These are phyloP conservation scores for Glomus cerebriforme DNA, from an alignment of 192 early-diverging fungal genomes.

Conservation along the genomic window DNA sequence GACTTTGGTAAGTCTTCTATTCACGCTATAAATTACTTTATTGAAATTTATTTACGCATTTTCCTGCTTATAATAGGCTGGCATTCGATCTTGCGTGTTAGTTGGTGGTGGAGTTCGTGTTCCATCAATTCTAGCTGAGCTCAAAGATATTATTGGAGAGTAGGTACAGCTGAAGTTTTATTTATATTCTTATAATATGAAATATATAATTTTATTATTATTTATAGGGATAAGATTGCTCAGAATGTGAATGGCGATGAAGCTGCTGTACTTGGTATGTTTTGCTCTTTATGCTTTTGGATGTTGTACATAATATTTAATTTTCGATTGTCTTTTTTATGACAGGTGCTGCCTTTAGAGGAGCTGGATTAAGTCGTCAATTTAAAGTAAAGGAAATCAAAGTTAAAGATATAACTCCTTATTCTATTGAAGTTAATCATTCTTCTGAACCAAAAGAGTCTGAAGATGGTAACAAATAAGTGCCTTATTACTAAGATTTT, in stretches of 20 bases:
- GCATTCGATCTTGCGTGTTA: constrained; percentile 87
- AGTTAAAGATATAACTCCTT: constrained; percentile 79
- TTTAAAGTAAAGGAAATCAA: constrained; percentile 85
- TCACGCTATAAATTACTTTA: constrained; percentile 5
- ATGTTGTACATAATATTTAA: not conserved
- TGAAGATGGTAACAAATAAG: constrained; percentile 22
- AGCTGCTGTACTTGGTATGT: constrained; percentile 79
- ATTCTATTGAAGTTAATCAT: constrained; percentile 69
- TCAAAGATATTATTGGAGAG: constrained; percentile 73
- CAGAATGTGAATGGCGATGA: constrained; percentile 96
- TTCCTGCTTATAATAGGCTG: constrained; percentile 37
- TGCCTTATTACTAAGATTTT: not conserved
- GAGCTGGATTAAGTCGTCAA: constrained; percentile 80
- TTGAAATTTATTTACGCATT: constrained; percentile 12
- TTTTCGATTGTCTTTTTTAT: not conserved
- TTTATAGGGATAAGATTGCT: constrained; percentile 75
- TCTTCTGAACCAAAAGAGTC: constrained; percentile 42
- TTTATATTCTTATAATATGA: not conserved
- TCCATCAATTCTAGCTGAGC: constrained; percentile 76
- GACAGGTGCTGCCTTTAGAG: constrained; percentile 82
- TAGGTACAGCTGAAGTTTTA: constrained; percentile 29
- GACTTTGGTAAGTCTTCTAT: constrained; percentile 50
- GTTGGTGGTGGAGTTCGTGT: constrained; percentile 92
- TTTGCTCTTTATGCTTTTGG: not conserved
- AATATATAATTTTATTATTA: not conserved